Conservation (phyloP, 164 flowering plant species). For the Vitis riparia region DNA sequence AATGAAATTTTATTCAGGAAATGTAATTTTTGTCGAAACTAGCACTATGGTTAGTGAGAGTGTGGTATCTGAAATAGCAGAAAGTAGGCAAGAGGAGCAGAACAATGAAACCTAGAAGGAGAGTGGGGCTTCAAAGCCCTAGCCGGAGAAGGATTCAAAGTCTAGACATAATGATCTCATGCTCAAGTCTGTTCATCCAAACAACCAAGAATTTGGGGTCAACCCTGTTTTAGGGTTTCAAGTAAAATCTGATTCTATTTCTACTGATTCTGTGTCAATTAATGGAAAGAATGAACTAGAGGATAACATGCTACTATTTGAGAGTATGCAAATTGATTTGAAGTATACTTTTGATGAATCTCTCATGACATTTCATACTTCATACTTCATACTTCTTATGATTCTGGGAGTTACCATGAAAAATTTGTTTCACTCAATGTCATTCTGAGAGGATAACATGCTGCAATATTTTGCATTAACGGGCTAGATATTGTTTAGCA, state of each 20-base stretch:
- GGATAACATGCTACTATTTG: too few relatives aligned
- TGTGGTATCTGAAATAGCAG: slow-evolving; percentile 25
- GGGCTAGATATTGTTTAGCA: too few relatives aligned
- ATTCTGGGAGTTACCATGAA: too few relatives aligned
- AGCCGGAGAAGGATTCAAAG: slow-evolving; percentile 24
- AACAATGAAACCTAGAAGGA: slow-evolving; percentile 31
- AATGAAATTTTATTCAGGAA: too few relatives aligned
- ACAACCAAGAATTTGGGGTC: slow-evolving; percentile 22
- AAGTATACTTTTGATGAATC: slow-evolving; percentile 34
- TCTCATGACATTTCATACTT: too few relatives aligned
- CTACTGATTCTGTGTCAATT: too few relatives aligned
- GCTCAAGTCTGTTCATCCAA: slow-evolving; percentile 35
- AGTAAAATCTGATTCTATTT: slow-evolving; percentile 47
- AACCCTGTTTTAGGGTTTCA: slow-evolving; percentile 75
- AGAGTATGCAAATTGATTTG: too few relatives aligned
- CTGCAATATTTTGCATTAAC: too few relatives aligned
- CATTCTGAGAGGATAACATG: too few relatives aligned
- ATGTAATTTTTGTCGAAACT: slow-evolving; percentile 13
- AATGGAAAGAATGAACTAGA: too few relatives aligned
- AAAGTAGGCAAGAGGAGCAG: slow-evolving; percentile 22
- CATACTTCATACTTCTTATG: too few relatives aligned
- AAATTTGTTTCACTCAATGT: too few relatives aligned
- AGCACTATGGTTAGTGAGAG: slow-evolving; percentile 19
- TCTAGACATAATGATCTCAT: slow-evolving; percentile 20
- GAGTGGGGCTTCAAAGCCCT: slow-evolving; percentile 28